Evolutionary conservation across 2,329 filamentous ascomycete species (phyloP), one percentile per base, ranked within the genome.

Genomic region (Periconia sp.): DNA sequence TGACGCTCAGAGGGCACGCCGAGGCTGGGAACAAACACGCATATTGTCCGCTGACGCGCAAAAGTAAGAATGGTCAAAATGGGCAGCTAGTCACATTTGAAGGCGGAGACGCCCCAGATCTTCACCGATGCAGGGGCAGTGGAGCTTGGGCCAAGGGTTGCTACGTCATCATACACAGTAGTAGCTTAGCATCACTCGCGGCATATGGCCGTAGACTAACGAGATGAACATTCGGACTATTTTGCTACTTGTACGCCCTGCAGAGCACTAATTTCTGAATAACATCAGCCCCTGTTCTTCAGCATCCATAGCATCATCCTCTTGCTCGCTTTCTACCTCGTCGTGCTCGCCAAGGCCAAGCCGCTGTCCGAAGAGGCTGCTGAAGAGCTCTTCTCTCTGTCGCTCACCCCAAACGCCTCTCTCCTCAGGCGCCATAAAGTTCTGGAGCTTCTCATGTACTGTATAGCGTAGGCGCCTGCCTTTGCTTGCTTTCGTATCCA

Each of bases 381-480:
- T 69, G 56, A 80, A 80, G 47, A 80, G 57, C 52, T 79, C 77
- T 51, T 94, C 89, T 46, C 90, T 83, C 41, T 92, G 90, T 46
- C 83, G 80, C 54, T 87, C 84, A 49, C 89, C 88, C 94, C 94
- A 99, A 12, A 70, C 72, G 3, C 87, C 80, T 39, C 89, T 78
- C 66, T 95, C 88, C 68, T 96, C 90, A 0, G 91, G 86, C 9
- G 92, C 92, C 91, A 96, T 96, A 65, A 97, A 97, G 70, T 96
- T 96, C 74, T 96, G 89, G 63, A 99, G 72, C 76, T 97, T 97
- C 75, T 97, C 92, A 65, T 97, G 92, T 32, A 96, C 90, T 12
- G 89, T 94, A 72, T 92, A 99, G 26, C 90, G 81, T 80, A 99
- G 82, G 75, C 96, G 96, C 36, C 94, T 79, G 5, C 94, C 94